Conservation (phyloP, 768 basidiomycete genomes). For the Leccinum longicurvipes region DNA sequence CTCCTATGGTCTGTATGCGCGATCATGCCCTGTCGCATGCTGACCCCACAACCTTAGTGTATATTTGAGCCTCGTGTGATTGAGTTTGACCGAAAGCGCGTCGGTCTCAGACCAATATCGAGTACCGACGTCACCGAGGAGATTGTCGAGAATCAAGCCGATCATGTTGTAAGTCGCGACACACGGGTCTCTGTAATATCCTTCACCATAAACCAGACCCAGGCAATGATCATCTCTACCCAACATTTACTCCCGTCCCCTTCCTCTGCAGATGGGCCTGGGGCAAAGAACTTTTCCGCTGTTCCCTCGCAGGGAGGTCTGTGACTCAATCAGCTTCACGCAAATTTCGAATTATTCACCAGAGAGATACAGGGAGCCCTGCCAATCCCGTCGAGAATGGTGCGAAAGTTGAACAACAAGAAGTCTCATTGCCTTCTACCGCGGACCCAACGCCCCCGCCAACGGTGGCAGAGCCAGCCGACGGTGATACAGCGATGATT, state of each 20-base stretch:
- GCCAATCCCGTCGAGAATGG: constrained; percentile 21
- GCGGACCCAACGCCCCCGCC: constrained; percentile 33
- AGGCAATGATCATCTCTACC: constrained; percentile 89
- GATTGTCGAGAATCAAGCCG: constrained; percentile 53
- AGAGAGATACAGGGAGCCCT: constrained; percentile 19
- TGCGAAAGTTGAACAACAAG: constrained; percentile 35
- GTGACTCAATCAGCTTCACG: background rate
- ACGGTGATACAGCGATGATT: constrained; percentile 37
- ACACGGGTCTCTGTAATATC: background rate
- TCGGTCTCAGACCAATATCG: constrained; percentile 46
- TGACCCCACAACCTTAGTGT: constrained; percentile 48
- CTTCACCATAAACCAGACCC: constrained; percentile 53
- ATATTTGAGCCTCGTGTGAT: constrained; percentile 92
- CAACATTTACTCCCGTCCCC: constrained; percentile 61
- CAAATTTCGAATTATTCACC: background rate
- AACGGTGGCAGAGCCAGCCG: constrained; percentile 14
- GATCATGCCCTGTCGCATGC: background rate
- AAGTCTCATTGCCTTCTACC: constrained; percentile 31
- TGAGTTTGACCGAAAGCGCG: constrained; percentile 78
- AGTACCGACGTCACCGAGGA: constrained; percentile 71
- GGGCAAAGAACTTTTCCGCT: constrained; percentile 20
- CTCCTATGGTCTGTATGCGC: constrained; percentile 72
- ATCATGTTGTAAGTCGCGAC: constrained; percentile 45
- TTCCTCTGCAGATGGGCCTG: constrained; percentile 25
- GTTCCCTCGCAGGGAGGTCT: constrained; percentile 29